Percentiles rank a stretch among this genome's conserved stretches.
phyloP scores from a whole-genome alignment of 208 protist species.

The Leishmania tropica region DNA sequence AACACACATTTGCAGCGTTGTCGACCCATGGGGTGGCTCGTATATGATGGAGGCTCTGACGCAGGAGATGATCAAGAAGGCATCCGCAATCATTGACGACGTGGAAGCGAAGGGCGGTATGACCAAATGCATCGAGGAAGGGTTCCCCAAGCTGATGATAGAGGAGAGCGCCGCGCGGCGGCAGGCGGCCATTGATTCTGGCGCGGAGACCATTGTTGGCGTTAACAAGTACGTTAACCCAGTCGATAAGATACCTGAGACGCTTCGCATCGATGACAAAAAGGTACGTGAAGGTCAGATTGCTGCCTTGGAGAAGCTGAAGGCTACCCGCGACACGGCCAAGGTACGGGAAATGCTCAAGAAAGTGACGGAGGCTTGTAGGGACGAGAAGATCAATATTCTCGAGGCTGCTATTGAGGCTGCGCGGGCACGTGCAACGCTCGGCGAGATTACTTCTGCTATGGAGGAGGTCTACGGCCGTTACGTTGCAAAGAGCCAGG shows the following conservation, averaged over 20 bases:
- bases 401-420: conserved; percentile 89
- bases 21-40: conserved; percentile 90
- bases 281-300: conserved; percentile 83
- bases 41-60: conserved; percentile 97
- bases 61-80: conserved; percentile 80
- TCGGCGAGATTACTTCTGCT: conserved; percentile 95
- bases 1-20: conserved; percentile 84
- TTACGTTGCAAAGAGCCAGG: conserved; percentile 61
- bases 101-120: conserved; percentile 88
- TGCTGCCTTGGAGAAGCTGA: conserved; percentile 58
- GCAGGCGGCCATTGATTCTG: conserved; percentile 92
- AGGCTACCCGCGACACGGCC: conserved; percentile 52
- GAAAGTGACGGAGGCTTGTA: conserved; percentile 76
- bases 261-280: conserved; percentile 93
- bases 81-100: conserved; percentile 90
- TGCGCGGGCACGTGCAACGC: conserved; percentile 83
- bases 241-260: conserved; percentile 73
- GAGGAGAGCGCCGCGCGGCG: conserved; percentile 94
- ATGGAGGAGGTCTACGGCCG: conserved; percentile 86
- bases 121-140: conserved; percentile 81
- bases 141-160: conserved; percentile 96
- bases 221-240: conserved; percentile 93
- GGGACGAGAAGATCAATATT: conserved; percentile 80
- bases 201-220: conserved; percentile 93
- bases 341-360: conserved; percentile 57